These are phyloP conservation scores for Kazachstania psychrophila DNA, from an alignment of 805 yeast species.

Conservation along the genomic window DNA sequence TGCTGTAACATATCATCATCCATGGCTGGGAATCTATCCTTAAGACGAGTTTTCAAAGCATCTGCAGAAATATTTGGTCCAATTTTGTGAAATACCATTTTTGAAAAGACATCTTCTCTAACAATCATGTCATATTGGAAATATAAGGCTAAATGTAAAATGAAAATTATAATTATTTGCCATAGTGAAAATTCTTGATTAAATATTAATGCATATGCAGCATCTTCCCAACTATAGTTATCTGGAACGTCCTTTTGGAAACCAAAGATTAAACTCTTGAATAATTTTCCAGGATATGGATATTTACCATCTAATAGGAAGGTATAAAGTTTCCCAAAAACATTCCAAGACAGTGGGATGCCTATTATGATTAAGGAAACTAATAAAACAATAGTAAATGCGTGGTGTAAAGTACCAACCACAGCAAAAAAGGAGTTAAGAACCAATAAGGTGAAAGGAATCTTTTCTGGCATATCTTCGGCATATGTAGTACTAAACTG, in stretches of 20 bases:
- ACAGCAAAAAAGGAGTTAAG: constrained; percentile 29
- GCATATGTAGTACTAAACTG: constrained; percentile 57
- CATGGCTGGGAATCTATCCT: constrained; percentile 27
- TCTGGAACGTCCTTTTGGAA: constrained; percentile 9
- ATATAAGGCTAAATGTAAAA: constrained; percentile 39
- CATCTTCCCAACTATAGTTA: constrained; percentile 4
- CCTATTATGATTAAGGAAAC: constrained; percentile 33
- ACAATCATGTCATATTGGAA: constrained; percentile 64
- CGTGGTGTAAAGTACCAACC: constrained; percentile 11
- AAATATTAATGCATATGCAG: constrained; percentile 11
- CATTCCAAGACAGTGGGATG: constrained; percentile 50
- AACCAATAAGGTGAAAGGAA: constrained; percentile 47
- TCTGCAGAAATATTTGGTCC: constrained; percentile 36
- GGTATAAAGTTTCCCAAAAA: constrained; percentile 44
- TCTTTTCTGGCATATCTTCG: constrained; percentile 51
- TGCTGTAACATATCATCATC: constrained; percentile 26
- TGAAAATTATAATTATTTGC: constrained; percentile 34
- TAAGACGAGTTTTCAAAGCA: constrained; percentile 23
- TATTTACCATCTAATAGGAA: constrained; percentile 47
- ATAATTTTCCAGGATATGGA: constrained; percentile 31
- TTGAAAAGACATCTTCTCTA: constrained; percentile 57
- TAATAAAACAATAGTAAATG: constrained; percentile 28
- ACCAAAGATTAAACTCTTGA: constrained; percentile 24
- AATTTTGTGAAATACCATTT: constrained; percentile 47
- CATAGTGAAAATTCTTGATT: constrained; percentile 23